Percentiles rank a stretch among this genome's conserved stretches.
Conservation (phyloP, 306 rosid genomes). For the Quercus bicolor region DNA sequence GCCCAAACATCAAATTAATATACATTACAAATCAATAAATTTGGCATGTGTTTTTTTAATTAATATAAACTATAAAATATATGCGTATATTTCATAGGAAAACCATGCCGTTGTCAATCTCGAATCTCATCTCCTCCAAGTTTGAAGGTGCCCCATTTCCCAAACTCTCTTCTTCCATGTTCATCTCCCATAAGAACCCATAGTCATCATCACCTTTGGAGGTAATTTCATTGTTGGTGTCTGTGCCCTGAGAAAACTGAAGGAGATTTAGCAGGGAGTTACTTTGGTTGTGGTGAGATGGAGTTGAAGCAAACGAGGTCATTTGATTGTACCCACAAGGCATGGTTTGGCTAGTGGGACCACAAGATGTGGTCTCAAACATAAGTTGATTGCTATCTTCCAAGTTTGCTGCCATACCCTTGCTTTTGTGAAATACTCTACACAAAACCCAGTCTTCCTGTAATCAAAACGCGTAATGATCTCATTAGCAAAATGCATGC, state of each 20-base stretch:
- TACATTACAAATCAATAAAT: conserved; percentile 1
- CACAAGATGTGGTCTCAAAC: conserved; percentile 29
- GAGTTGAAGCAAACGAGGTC: conserved; percentile 43
- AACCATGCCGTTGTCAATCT: conserved; percentile 58
- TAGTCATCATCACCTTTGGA: conserved; percentile 53
- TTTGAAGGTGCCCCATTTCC: conserved; percentile 43
- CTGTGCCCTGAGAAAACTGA: conserved; percentile 45
- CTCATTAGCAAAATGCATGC: too few species aligned
- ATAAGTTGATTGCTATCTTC: conserved; percentile 40
- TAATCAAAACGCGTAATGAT: not conserved
- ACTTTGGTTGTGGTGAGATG: conserved; percentile 30
- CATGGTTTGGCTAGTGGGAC: conserved; percentile 35
- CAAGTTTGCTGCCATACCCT: conserved; percentile 7
- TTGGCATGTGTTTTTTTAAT: not conserved
- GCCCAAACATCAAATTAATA: conserved; percentile 1
- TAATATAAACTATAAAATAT: not conserved
- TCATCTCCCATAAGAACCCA: conserved; percentile 83
- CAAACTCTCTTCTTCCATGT: conserved; percentile 52
- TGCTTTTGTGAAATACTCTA: conserved; percentile 81
- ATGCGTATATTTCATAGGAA: conserved; percentile 33
- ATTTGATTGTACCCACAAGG: conserved; percentile 46
- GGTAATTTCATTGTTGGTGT: conserved; percentile 32
- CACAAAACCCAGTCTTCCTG: conserved; percentile 99
- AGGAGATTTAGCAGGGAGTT: conserved; percentile 54
- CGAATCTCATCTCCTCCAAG: conserved; percentile 67